Percentiles rank a stretch among this genome's conserved stretches.
These are phyloP conservation scores for Paramecium sexaurelia DNA, from an alignment of 73 alveolate genomes.

Conservation along the genomic window DNA sequence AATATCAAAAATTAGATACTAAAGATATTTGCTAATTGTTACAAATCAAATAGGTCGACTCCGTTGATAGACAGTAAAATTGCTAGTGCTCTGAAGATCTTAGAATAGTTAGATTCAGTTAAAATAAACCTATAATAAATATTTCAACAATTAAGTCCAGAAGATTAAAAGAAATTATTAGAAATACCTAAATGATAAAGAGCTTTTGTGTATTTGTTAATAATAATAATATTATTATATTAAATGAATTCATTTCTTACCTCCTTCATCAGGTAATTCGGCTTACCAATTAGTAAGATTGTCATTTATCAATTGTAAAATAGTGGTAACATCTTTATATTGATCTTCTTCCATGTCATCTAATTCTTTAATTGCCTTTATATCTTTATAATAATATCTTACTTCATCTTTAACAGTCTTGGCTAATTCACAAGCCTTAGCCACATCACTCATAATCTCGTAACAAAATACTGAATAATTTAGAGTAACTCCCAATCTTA, in stretches of 20 bases:
- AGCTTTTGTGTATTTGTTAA: neutral
- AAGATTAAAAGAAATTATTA: neutral
- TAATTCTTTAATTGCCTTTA: slow-evolving; percentile 63
- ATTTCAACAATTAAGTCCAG: neutral
- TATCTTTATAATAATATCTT: neutral
- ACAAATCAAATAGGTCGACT: neutral
- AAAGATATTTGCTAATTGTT: neutral
- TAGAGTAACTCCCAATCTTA: slow-evolving; percentile 86
- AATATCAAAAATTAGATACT: neutral
- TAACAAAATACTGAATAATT: slow-evolving; percentile 91
- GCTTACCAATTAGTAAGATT: slow-evolving; percentile 70
- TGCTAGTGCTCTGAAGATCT: neutral
- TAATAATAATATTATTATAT: neutral
- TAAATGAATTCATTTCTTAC: neutral
- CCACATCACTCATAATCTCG: slow-evolving; percentile 89
- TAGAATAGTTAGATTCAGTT: slow-evolving; percentile 7
- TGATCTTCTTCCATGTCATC: slow-evolving; percentile 74
- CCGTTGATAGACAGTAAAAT: neutral
- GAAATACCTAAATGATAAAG: neutral
- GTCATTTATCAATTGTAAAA: slow-evolving; percentile 71
- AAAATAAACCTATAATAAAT: neutral
- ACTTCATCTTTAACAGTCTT: slow-evolving; percentile 74
- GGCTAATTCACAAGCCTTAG: slow-evolving; percentile 90
- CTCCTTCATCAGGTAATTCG: slow-evolving; percentile 63
- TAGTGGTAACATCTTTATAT: slow-evolving; percentile 73